Percentiles rank a stretch among this genome's conserved stretches.
These are phyloP conservation scores for Ascochyta clinopodiicola DNA, from an alignment of 2,329 filamentous ascomycete species.

Conservation along the genomic window DNA sequence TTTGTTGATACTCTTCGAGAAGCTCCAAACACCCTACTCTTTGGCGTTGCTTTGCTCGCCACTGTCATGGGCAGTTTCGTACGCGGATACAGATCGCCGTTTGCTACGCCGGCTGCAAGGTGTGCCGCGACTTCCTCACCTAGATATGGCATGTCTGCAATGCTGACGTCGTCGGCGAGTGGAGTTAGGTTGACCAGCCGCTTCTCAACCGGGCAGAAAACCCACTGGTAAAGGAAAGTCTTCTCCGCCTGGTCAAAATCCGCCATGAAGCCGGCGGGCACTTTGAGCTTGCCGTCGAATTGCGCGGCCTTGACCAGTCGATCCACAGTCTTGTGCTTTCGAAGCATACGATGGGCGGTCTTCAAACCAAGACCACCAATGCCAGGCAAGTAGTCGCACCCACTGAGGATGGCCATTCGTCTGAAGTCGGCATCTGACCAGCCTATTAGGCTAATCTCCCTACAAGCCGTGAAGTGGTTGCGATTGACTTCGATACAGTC, in stretches of 20 bases:
- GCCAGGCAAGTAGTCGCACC: conserved; percentile 91
- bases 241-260: conserved; percentile 85
- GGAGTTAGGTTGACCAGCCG: conserved; percentile 78
- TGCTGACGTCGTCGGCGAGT: conserved; percentile 66
- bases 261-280: conserved; percentile 82
- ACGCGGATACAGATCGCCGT: conserved; percentile 85
- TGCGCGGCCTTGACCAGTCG: conserved; percentile 81
- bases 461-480: conserved; percentile 84
- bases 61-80: conserved; percentile 71
- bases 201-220: conserved; percentile 79
- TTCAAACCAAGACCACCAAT: conserved; percentile 89
- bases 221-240: conserved; percentile 93
- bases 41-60: conserved; percentile 42
- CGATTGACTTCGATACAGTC: conserved; percentile 92
- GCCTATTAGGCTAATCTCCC: conserved; percentile 85
- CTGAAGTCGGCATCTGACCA: conserved; percentile 94
- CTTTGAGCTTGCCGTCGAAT: conserved; percentile 83
- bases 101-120: conserved; percentile 75
- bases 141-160: conserved; percentile 80
- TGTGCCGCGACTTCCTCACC: conserved; percentile 74
- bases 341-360: conserved; percentile 87
- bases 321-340: conserved; percentile 88
- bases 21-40: conserved; percentile 47
- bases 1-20: conserved; percentile 32
- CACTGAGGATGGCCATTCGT: conserved; percentile 94